Percentiles rank a stretch among this genome's conserved stretches.
Conservation (phyloP, 2,329 filamentous ascomycete species). For the Exophiala calicioides region DNA sequence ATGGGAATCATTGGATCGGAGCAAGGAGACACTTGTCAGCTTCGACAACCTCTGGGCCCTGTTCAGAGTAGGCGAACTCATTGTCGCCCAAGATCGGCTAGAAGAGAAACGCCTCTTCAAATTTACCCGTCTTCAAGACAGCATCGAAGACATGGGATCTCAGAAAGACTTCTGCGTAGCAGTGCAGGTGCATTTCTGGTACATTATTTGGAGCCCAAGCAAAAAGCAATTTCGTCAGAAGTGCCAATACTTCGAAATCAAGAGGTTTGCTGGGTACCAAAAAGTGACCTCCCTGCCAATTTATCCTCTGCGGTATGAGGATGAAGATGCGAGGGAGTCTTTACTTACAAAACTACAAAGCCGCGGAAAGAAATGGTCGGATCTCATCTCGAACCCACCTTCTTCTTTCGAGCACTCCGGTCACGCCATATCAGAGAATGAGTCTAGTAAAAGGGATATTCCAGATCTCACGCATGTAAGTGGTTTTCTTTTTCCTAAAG, state of each 20-base stretch:
- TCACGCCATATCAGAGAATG: slow-evolving; percentile 1
- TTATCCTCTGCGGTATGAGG: slow-evolving; percentile 7
- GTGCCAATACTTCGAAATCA: slow-evolving; percentile 3
- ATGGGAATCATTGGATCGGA: too few species aligned
- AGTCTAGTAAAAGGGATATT: not conserved
- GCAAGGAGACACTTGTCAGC: not conserved
- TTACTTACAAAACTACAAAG: not conserved
- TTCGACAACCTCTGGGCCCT: slow-evolving; percentile 11
- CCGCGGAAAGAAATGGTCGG: not conserved
- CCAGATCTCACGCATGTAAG: not conserved
- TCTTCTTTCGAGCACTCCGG: slow-evolving; percentile 2
- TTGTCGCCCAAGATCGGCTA: slow-evolving; percentile 7
- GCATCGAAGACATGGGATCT: not conserved
- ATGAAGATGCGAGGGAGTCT: not conserved
- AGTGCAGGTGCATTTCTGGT: slow-evolving; percentile 5
- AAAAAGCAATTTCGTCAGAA: slow-evolving; percentile 10
- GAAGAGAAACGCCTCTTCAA: slow-evolving; percentile 10
- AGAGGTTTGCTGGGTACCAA: slow-evolving; percentile 5
- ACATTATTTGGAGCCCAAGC: slow-evolving; percentile 2
- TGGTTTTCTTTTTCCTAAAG: slow-evolving; percentile 1
- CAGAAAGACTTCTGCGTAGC: slow-evolving; percentile 7
- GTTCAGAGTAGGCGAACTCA: slow-evolving; percentile 6
- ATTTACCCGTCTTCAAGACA: slow-evolving; percentile 8
- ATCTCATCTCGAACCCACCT: slow-evolving; percentile 1
- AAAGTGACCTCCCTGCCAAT: slow-evolving; percentile 4